phyloP scores from a whole-genome alignment of 306 rosid species.

The Cotoneaster glaucophyllus region DNA sequence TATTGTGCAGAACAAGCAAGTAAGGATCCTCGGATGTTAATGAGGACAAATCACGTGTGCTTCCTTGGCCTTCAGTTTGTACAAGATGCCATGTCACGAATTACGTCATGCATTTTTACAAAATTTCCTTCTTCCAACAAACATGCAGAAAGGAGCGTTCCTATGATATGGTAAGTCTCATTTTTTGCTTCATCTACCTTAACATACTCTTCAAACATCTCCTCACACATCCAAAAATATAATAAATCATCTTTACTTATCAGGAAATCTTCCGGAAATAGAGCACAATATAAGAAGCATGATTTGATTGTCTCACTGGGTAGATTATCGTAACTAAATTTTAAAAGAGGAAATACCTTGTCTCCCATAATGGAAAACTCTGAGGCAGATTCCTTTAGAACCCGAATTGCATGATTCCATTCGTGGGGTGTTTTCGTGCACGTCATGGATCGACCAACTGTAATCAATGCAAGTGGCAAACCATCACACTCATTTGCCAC shows the following conservation, averaged over 20 bases:
- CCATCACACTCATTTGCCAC: constrained; percentile 5
- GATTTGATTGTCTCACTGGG: not conserved
- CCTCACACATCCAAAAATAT: constrained; percentile 6
- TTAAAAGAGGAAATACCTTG: constrained; percentile 2
- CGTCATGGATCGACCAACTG: constrained; percentile 8
- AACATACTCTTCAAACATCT: not conserved
- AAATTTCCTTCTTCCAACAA: not conserved
- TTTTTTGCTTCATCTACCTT: not conserved
- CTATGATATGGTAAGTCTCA: not conserved
- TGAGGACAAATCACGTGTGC: not conserved
- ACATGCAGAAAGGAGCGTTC: not conserved
- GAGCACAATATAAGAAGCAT: constrained; percentile 11
- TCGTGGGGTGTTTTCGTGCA: not conserved
- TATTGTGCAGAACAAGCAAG: not conserved
- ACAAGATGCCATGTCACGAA: not conserved
- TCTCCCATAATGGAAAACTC: constrained; percentile 9
- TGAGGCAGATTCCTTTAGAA: not conserved
- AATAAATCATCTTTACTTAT: not conserved
- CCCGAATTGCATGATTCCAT: constrained; percentile 6
- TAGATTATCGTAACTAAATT: constrained; percentile 12
- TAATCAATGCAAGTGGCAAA: constrained; percentile 11
- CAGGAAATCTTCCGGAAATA: not conserved
- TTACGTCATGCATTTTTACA: constrained; percentile 6
- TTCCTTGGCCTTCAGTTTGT: not conserved
- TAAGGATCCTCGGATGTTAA: no score